Evolutionary conservation across 108 stramenopile species (phyloP).

Genomic region (Nitzschia sp.): DNA sequence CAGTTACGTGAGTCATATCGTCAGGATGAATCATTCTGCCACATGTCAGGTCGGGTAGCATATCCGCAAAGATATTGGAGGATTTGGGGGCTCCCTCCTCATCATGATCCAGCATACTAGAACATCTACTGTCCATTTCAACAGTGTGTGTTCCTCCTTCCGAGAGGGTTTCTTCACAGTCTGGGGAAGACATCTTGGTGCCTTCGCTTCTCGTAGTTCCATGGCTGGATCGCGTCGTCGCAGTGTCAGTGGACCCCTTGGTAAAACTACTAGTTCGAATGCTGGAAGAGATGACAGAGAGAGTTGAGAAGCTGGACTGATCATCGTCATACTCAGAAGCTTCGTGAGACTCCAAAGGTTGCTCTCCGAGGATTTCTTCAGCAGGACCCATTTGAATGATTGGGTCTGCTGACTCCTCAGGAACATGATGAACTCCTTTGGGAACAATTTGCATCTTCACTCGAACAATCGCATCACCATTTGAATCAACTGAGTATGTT

Average conservation of each 20-base stretch:
- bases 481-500: constrained; percentile 31
- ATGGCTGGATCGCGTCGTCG: background rate
- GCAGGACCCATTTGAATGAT: too few species aligned
- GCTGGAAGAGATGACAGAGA: background rate
- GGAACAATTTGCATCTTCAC: constrained; percentile 13
- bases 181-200: background rate
- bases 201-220: background rate
- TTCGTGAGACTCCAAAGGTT: too few species aligned
- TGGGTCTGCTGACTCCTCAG: background rate
- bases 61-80: background rate
- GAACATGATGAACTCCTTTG: background rate
- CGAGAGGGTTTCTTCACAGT: background rate
- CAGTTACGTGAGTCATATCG: constrained; percentile 14
- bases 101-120: background rate
- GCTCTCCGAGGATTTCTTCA: too few species aligned
- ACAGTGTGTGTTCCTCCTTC: background rate
- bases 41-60: background rate
- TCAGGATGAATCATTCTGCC: constrained; percentile 6
- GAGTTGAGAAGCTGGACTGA: background rate
- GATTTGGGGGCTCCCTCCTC: background rate
- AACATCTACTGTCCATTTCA: background rate
- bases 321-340: too few species aligned
- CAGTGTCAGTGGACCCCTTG: background rate
- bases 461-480: constrained; percentile 35
- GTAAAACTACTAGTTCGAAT: background rate